Conservation (phyloP, 805 yeast species). For the Ogataea corticis region DNA sequence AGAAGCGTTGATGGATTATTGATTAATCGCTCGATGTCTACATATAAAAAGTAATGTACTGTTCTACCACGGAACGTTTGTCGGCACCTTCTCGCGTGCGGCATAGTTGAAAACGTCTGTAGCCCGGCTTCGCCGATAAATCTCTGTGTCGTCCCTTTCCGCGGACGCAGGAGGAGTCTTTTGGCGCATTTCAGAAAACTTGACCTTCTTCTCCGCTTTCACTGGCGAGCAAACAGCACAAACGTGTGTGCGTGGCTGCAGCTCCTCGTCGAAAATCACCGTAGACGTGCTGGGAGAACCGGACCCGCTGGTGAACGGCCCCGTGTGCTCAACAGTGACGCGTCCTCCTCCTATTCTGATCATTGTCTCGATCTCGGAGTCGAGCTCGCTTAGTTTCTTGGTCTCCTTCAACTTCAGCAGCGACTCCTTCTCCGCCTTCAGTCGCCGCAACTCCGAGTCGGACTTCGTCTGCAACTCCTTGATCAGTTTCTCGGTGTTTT, state of each 20-base stretch:
- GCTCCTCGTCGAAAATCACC: not conserved
- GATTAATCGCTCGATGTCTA: not conserved
- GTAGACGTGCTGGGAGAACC: not conserved
- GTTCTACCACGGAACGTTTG: constrained; percentile 16
- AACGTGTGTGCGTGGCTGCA: not conserved
- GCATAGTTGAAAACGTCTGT: constrained; percentile 7
- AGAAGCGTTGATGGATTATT: constrained; percentile 16
- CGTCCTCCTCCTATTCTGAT: constrained; percentile 20
- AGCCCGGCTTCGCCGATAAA: constrained; percentile 14
- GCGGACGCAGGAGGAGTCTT: not conserved
- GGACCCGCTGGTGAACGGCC: constrained; percentile 6
- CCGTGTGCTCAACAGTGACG: constrained; percentile 18
- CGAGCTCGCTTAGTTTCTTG: not conserved
- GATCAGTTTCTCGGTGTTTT: constrained; percentile 10
- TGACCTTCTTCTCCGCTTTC: constrained; percentile 1
- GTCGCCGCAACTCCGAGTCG: constrained; percentile 9
- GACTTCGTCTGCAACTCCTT: constrained; percentile 8
- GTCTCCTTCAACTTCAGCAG: constrained; percentile 8
- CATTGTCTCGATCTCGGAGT: constrained; percentile 11
- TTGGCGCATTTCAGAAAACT: not conserved
- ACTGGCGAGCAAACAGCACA: constrained; percentile 16
- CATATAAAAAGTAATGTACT: constrained; percentile 1
- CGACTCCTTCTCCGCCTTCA: constrained; percentile 11
- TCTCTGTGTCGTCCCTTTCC: constrained; percentile 12
- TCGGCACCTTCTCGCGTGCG: not conserved